Percentiles rank a stretch among this genome's conserved stretches.
phyloP scores from a whole-genome alignment of 306 rosid genomes.

The Chamaecrista fasciculata region DNA sequence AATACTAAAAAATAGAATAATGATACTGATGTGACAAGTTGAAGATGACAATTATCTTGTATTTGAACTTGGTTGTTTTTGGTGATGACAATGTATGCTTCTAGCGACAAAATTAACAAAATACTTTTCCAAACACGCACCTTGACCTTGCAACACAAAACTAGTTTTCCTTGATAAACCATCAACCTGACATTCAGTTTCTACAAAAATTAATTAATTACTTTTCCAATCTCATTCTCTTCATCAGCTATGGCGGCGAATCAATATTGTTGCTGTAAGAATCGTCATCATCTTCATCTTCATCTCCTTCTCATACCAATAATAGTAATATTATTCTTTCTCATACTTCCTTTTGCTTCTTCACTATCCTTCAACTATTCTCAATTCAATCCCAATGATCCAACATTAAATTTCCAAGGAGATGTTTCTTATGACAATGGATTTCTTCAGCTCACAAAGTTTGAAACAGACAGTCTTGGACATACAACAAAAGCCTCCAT shows the following conservation, averaged over 20 bases:
- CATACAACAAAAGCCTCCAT: constrained; percentile 22
- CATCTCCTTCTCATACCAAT: not conserved
- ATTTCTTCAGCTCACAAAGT: constrained; percentile 26
- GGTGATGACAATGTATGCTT: too few relatives aligned
- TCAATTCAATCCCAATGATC: constrained; percentile 3
- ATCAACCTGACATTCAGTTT: too few relatives aligned
- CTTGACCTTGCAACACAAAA: not conserved
- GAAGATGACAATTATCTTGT: too few relatives aligned
- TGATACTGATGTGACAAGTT: too few relatives aligned
- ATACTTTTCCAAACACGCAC: too few relatives aligned
- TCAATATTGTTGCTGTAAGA: not conserved
- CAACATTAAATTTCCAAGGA: constrained; percentile 5
- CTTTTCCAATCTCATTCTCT: not conserved
- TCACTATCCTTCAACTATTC: constrained; percentile 33
- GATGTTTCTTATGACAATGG: constrained; percentile 3
- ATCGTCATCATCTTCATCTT: not conserved
- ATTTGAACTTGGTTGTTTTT: too few relatives aligned
- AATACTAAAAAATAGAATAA: too few relatives aligned
- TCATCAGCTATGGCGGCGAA: constrained; percentile 21
- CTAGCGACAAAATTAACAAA: too few relatives aligned
- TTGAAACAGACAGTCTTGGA: constrained; percentile 23
- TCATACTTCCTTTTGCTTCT: constrained; percentile 19
- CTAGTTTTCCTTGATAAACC: too few relatives aligned
- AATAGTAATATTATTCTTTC: not conserved
- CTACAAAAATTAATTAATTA: too few relatives aligned